A percentile compares a stretch with the other conserved stretches of the same genome.
These are phyloP conservation scores for Leucosporidium creatinivorum DNA, from an alignment of 768 basidiomycete species.

Conservation along the genomic window DNA sequence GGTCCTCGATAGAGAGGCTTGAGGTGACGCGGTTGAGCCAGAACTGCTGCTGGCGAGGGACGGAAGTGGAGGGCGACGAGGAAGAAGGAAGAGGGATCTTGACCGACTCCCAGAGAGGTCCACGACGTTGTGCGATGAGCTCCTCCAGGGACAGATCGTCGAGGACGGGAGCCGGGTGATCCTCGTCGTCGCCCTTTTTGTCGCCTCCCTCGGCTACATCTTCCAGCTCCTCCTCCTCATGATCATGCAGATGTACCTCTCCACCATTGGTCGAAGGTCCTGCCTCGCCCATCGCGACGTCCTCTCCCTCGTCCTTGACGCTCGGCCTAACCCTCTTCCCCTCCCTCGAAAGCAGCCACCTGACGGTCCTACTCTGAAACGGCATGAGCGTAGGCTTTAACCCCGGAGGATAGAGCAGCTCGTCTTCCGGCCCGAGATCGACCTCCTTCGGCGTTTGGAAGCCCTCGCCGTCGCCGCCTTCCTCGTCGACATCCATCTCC, in stretches of 20 bases:
- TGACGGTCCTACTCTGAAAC: conserved; percentile 43
- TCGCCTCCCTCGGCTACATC: background rate
- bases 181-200: background rate
- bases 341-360: conserved; percentile 40
- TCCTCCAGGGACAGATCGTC: background rate
- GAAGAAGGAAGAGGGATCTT: background rate
- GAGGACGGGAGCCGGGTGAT: background rate
- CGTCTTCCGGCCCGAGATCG: conserved; percentile 11
- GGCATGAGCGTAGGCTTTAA: conserved; percentile 41
- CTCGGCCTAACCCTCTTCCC: conserved; percentile 19
- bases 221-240: background rate
- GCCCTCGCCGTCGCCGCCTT: background rate
- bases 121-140: background rate
- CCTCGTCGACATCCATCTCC: background rate
- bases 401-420: conserved; percentile 37
- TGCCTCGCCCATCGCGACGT: background rate
- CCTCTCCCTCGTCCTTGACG: background rate
- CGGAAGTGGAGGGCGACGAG: background rate
- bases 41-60: conserved; percentile 31
- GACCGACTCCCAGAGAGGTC: conserved; percentile 23
- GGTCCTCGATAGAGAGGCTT: background rate
- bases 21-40: conserved; percentile 18
- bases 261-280: too few species aligned
- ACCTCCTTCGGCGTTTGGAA: background rate
- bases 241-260: background rate